Conservation (phyloP, 495 filamentous ascomycete species). For the Aspergillus carlsbadensis region DNA sequence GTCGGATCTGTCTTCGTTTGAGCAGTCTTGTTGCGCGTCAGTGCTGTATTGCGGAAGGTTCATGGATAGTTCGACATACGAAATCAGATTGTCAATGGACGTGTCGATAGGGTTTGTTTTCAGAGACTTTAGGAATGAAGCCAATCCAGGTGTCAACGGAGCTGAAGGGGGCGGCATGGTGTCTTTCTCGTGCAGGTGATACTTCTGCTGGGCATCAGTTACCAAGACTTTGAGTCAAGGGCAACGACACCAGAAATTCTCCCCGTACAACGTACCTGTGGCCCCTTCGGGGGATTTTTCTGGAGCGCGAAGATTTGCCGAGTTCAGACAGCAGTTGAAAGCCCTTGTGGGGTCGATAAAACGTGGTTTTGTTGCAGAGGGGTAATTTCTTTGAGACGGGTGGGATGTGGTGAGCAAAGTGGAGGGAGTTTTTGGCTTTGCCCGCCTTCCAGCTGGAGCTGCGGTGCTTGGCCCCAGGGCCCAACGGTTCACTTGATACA, state of each 20-base stretch:
- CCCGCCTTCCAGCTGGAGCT: conserved; percentile 9
- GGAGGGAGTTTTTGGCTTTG: conserved; percentile 12
- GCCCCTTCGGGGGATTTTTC: background rate
- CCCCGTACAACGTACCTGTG: conserved; percentile 1
- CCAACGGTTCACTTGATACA: background rate
- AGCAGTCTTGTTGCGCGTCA: conserved; percentile 61
- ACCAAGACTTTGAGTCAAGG: conserved; percentile 11
- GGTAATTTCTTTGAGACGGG: conserved; percentile 4
- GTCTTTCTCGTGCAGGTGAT: background rate
- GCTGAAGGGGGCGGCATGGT: conserved; percentile 50
- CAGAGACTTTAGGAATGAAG: conserved; percentile 74
- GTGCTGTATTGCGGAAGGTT: conserved; percentile 3
- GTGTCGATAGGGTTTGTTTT: conserved; percentile 70
- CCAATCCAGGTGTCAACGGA: conserved; percentile 63
- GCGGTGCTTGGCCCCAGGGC: conserved; percentile 18
- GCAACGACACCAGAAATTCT: background rate
- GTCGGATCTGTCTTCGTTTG: conserved; percentile 84
- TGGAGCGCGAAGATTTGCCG: background rate
- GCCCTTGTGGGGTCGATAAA: background rate
- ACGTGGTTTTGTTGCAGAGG: background rate
- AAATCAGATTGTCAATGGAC: conserved; percentile 77
- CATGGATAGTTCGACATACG: conserved; percentile 49
- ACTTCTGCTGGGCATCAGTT: conserved; percentile 3
- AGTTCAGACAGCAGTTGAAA: background rate
- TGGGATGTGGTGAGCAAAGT: conserved; percentile 8